Evolutionary conservation across 2,329 filamentous ascomycete genomes (phyloP).

Genomic region (Trichoderma guizhouense): DNA sequence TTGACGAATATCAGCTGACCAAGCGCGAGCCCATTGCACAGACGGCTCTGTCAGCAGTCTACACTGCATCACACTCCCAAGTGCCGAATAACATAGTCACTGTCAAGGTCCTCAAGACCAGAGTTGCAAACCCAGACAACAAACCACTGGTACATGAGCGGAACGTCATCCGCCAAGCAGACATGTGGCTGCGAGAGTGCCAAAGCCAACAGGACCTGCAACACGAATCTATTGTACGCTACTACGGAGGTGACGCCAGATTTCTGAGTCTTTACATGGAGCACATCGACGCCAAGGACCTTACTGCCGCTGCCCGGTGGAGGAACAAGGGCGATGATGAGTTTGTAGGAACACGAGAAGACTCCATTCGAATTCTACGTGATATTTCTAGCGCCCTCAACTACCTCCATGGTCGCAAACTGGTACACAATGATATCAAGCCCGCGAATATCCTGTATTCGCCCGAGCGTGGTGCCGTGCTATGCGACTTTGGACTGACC

Average conservation of each 20-base stretch:
- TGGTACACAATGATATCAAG: constrained; percentile 62
- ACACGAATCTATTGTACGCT: constrained; percentile 56
- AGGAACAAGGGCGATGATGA: constrained; percentile 44
- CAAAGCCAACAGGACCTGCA: constrained; percentile 53
- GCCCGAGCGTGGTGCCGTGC: constrained; percentile 53
- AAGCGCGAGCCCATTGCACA: constrained; percentile 56
- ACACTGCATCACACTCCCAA: constrained; percentile 51
- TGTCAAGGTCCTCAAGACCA: constrained; percentile 59
- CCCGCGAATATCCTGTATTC: constrained; percentile 61
- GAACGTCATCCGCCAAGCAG: constrained; percentile 56
- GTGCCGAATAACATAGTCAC: constrained; percentile 54
- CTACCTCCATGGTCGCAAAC: constrained; percentile 52
- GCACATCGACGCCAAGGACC: constrained; percentile 54
- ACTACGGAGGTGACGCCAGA: constrained; percentile 58
- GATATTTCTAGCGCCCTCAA: constrained; percentile 53
- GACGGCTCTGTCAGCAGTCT: constrained; percentile 54
- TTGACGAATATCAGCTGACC: constrained; percentile 53
- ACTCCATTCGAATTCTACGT: constrained; percentile 51
- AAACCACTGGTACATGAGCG: constrained; percentile 50
- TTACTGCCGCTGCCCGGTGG: constrained; percentile 50
- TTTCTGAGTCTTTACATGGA: constrained; percentile 61
- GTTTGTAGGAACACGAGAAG: constrained; percentile 48
- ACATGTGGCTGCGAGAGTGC: constrained; percentile 58
- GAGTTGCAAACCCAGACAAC: constrained; percentile 37
- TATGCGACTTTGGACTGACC: constrained; percentile 59